Evolutionary conservation across 345 rosid genomes (phyloP).

Genomic region (Salix brachista): DNA sequence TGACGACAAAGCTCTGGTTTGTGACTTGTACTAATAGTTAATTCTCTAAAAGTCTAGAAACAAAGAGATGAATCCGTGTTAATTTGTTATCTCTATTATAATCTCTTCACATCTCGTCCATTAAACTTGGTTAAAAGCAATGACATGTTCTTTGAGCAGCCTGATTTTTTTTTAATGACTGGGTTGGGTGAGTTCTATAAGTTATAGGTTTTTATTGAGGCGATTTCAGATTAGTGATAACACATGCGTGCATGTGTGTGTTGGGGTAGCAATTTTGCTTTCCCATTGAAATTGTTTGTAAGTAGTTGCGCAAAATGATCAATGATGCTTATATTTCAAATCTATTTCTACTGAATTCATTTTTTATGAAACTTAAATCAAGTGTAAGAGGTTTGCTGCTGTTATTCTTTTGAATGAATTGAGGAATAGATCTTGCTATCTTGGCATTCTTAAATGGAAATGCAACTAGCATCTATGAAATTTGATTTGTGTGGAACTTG

Average conservation of each 20-base stretch:
- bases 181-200: not conserved
- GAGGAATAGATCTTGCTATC: not conserved
- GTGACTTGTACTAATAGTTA: conserved; percentile 14
- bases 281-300: not conserved
- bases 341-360: not conserved
- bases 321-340: not conserved
- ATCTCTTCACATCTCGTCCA: not conserved
- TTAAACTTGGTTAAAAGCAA: not conserved
- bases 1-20: conserved; percentile 59
- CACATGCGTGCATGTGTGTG: not conserved
- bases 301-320: not conserved
- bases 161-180: not conserved
- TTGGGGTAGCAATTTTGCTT: not conserved
- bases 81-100: not conserved
- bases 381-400: not conserved
- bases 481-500: too few species aligned
- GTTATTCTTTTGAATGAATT: not conserved
- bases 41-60: not conserved
- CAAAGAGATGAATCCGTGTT: not conserved
- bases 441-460: too few species aligned
- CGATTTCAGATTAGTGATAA: not conserved
- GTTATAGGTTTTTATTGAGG: not conserved
- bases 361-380: not conserved
- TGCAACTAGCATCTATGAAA: too few species aligned
- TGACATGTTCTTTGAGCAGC: not conserved